Conservation (phyloP, 2,329 filamentous ascomycete species). For the Paecilomyces niveus region DNA sequence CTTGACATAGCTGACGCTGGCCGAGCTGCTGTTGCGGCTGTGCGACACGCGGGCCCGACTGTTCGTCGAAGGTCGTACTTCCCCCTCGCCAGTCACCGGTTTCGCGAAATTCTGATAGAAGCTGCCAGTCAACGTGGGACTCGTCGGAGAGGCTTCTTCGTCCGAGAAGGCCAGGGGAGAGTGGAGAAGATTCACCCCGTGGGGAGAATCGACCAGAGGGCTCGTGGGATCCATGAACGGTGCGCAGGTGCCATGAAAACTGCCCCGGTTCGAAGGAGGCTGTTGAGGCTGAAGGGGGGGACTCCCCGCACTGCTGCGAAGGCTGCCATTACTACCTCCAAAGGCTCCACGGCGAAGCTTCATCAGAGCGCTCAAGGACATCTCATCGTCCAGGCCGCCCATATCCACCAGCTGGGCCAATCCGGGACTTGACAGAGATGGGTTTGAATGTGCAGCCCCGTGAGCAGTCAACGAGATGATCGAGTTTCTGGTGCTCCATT, state of each 20-base stretch:
- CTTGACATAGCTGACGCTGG: slow-evolving; percentile 28
- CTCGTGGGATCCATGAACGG: slow-evolving; percentile 17
- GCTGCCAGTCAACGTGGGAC: slow-evolving; percentile 5
- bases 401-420: slow-evolving; percentile 66
- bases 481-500: slow-evolving; percentile 92
- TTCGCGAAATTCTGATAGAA: not conserved
- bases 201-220: not conserved
- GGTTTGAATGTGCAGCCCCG: slow-evolving; percentile 39
- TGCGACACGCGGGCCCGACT: slow-evolving; percentile 13
- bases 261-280: slow-evolving; percentile 25
- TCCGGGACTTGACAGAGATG: slow-evolving; percentile 59
- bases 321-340: slow-evolving; percentile 71
- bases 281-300: slow-evolving; percentile 31
- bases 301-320: slow-evolving; percentile 47
- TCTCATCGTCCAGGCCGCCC: slow-evolving; percentile 57
- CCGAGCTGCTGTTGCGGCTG: slow-evolving; percentile 25
- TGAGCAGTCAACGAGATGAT: slow-evolving; percentile 66
- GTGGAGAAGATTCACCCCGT: not conserved
- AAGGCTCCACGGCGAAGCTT: slow-evolving; percentile 69
- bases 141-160: slow-evolving; percentile 2
- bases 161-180: slow-evolving; percentile 3
- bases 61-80: not conserved
- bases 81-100: slow-evolving; percentile 6
- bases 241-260: slow-evolving; percentile 28
- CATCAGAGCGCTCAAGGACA: slow-evolving; percentile 66